Evolutionary conservation across 2,329 filamentous ascomycete species (phyloP), one percentile per base, ranked within the genome.

Genomic region (Fusarium guadeloupense): DNA sequence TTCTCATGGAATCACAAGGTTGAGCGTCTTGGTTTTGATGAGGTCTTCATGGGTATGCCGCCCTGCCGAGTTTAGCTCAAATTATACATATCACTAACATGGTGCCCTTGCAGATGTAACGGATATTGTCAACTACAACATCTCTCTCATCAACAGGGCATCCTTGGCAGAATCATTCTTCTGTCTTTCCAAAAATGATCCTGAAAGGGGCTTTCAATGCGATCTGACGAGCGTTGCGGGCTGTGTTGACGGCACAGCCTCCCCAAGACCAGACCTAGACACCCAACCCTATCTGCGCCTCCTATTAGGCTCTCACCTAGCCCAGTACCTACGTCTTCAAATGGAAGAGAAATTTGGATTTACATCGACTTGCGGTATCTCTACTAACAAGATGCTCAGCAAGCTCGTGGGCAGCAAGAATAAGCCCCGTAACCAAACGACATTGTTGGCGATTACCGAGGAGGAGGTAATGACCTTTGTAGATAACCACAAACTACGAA

Each of bases 381-480:
- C 93, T 3, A 96, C 92, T 1, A 94, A 89, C 70, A 98, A 98
- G 75, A 76, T 94, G 6, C 80, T 97, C 10, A 87, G 91, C 54
- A 98, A 98, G 75, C 82, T 98, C 13, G 91, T 88, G 9, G 94
- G 94, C 12, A 90, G 87, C 72, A 80, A 89, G 54, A 87, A 97
- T 73, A 98, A 98, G 76, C 94, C 94, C 1, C 88, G 89, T 54
- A 89, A 86, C 58, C 95, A 98, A 75, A 98, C 94, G 0, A 92
- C 91, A 0, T 78, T 98, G 8, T 76, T 96, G 37, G 87, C 90
- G 6, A 85, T 89, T 2, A 84, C 85, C 48, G 78, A 80, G 4
- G 67, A 76, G 13, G 74, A 88, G 55, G 82, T 90, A 12, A 80
- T 80, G 7, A 72, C 74, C 0, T 98, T 98, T 70, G 81, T 98